Evolutionary conservation across 345 rosid species (phyloP), one percentile per base, ranked within the genome.

Genomic region (Citrus glauca): DNA sequence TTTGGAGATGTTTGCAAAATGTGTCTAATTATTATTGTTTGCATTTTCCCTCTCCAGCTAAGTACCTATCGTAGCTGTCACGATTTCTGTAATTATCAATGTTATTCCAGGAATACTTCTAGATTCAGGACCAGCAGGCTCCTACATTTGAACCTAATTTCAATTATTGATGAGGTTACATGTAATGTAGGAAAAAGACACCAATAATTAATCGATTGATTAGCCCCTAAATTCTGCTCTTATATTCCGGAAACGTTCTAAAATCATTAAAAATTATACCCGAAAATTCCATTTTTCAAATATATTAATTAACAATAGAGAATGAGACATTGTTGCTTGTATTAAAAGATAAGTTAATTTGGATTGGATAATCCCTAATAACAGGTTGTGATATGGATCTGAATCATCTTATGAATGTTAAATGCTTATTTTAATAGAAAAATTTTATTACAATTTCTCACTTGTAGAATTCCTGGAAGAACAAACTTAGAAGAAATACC

Each of bases 141-240:
- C 9, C 80, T 25, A 56, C 2, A 45, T 76, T 48, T 75, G 40
- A 63, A 61, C 65, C 72, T 22, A 22, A 72, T 71, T 71, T 81
- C 85, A 88, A 83, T 84, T 82, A 84, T 81, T 83, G 86, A 55
- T 55, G 79, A 37, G 70, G 80, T 80, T 77, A 77, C 71, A 73
- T 74, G 80, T 81, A 77, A 77, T 69, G 17, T 71, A 48, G 66
- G 59, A 63, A 22, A 55, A 70, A 30, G 78, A 81, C 81, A 81
- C 27, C 57, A 76, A 74, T 72, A 65, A 80, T 72, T 79, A 57
- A 61, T 75, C 60, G 2, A 74, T 32, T 40, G 69, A 67, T 70
- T 53, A 37, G 67, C 70, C 48, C 38, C 24, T 66, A 40, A 77
- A 56, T 53, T 77, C 77, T 63, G 80, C 81, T 50, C 64, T 69